phyloP scores from a whole-genome alignment of 2,329 filamentous ascomycete genomes.

The Fusarium papillatum region DNA sequence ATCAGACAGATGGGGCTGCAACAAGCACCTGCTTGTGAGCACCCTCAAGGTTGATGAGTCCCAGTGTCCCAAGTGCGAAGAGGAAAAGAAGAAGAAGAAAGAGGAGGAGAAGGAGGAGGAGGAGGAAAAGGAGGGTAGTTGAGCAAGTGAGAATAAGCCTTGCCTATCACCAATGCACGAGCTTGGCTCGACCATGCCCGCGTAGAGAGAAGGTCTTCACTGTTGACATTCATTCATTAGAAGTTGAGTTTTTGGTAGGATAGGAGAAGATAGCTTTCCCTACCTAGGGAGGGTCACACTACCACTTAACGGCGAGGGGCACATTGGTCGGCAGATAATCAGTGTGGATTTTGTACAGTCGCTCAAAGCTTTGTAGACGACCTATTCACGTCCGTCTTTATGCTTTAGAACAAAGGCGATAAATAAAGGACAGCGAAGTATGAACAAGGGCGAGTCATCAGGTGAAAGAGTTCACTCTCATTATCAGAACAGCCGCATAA shows the following conservation, averaged over 20 bases:
- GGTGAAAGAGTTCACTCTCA: not conserved
- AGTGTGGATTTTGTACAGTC: too few species aligned
- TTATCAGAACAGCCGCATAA: not conserved
- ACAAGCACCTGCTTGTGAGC: not conserved
- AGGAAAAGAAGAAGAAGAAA: not conserved
- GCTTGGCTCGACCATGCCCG: not conserved
- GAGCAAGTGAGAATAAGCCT: not conserved
- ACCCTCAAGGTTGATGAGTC: not conserved
- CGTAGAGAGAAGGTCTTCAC: not conserved
- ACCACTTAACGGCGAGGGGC: too few species aligned
- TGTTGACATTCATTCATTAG: not conserved
- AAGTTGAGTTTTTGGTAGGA: not conserved
- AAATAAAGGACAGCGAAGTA: not conserved
- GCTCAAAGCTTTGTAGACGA: too few species aligned
- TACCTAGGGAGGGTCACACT: too few species aligned
- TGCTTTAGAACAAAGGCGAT: not conserved
- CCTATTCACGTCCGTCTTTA: too few species aligned
- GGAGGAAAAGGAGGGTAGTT: not conserved
- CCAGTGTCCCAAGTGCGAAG: not conserved
- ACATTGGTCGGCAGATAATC: too few species aligned
- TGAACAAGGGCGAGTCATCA: not conserved
- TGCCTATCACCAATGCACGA: not conserved
- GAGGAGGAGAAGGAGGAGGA: not conserved
- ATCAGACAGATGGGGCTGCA: not conserved
- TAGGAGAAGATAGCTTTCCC: too few species aligned